Conservation (phyloP, 2,329 filamentous ascomycete species). For the Cryphonectria carpinicola region DNA sequence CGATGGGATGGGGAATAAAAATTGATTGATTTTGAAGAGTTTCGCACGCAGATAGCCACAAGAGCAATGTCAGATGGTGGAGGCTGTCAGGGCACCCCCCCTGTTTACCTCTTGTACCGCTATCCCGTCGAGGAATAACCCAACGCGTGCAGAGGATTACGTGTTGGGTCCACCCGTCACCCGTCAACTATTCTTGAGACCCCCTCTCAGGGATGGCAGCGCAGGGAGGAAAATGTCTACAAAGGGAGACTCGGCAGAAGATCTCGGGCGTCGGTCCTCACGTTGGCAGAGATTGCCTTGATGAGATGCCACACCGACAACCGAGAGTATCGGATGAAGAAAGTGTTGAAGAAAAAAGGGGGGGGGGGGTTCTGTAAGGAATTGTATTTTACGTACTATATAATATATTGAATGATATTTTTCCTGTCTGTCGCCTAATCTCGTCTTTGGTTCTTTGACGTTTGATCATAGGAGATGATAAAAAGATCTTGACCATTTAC, state of each 20-base stretch:
- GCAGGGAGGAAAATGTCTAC: background rate
- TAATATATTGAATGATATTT: background rate
- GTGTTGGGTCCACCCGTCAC: conserved; percentile 2
- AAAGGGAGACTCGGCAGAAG: background rate
- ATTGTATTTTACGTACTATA: background rate
- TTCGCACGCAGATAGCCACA: background rate
- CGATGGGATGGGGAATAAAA: background rate
- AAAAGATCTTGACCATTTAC: background rate
- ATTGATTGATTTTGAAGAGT: background rate
- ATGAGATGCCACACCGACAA: background rate
- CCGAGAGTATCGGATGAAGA: background rate
- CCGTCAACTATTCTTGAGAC: background rate
- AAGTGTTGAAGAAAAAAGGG: background rate
- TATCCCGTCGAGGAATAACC: background rate
- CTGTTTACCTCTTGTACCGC: background rate
- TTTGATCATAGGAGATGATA: background rate
- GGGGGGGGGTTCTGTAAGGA: background rate
- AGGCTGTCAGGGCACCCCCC: background rate
- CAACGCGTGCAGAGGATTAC: conserved; percentile 2
- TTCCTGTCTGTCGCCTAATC: background rate
- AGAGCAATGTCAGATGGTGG: background rate
- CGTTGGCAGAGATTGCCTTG: background rate
- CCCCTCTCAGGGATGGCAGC: background rate
- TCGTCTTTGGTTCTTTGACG: background rate
- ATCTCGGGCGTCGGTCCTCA: conserved; percentile 3